Percentiles rank a stretch among this genome's conserved stretches.
Evolutionary conservation across 2,329 filamentous ascomycete genomes (phyloP).

Genomic region (Diplodia intermedia): DNA sequence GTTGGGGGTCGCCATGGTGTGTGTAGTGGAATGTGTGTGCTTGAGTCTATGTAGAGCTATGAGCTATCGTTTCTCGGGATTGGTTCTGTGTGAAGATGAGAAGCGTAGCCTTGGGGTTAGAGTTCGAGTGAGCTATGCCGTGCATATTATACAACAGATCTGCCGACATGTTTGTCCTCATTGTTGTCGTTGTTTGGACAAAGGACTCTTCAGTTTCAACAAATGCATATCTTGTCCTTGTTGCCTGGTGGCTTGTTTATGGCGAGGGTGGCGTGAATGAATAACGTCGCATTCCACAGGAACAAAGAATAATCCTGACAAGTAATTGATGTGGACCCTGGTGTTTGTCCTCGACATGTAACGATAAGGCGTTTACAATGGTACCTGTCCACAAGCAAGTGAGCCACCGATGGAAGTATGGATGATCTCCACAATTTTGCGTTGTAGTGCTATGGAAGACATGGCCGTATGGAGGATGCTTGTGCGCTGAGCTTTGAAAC

Average conservation of each 20-base stretch:
- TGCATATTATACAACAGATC: not conserved
- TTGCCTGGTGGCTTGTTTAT: not conserved
- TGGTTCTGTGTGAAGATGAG: not conserved
- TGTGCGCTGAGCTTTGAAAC: not conserved
- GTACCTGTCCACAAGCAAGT: no score
- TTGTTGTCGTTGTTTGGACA: not conserved
- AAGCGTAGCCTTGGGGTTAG: no score
- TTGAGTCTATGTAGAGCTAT: not conserved
- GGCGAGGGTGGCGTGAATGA: not conserved
- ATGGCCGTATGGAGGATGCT: not conserved
- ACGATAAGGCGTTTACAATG: no score
- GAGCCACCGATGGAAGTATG: no score
- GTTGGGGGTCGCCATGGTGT: slow-evolving; percentile 1
- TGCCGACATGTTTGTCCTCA: not conserved
- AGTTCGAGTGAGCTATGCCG: not conserved
- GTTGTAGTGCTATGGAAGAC: not conserved
- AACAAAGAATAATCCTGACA: not conserved
- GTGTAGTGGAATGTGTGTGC: not conserved
- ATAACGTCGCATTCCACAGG: not conserved
- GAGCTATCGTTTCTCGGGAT: not conserved
- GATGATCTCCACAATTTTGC: not conserved
- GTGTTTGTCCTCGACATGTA: not conserved
- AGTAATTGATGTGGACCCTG: not conserved
- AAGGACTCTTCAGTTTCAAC: not conserved
- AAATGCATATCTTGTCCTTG: not conserved